Evolutionary conservation across 768 basidiomycete species (phyloP).

Genomic region (Krasilnikovozyma curviuscula): DNA sequence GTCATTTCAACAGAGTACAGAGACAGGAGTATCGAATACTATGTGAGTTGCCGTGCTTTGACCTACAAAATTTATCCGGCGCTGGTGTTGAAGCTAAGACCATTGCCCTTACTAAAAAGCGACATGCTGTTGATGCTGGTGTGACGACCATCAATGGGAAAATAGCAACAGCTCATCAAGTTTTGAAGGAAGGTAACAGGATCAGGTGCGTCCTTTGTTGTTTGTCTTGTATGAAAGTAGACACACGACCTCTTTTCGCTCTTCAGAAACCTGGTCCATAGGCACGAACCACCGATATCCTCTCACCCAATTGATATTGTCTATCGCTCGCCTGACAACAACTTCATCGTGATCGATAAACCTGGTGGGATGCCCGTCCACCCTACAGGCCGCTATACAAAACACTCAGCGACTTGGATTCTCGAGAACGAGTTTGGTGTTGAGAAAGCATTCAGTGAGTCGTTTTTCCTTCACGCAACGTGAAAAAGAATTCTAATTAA

Average conservation of each 20-base stretch:
- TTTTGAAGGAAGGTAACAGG: constrained; percentile 69
- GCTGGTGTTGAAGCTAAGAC: neutral
- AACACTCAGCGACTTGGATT: constrained; percentile 72
- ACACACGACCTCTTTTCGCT: no score
- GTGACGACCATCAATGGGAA: constrained; percentile 91
- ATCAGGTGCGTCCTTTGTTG: constrained; percentile 45
- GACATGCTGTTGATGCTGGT: constrained; percentile 65
- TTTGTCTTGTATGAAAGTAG: neutral
- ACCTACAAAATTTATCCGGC: neutral
- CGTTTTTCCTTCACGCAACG: neutral
- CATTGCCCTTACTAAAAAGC: constrained; percentile 23
- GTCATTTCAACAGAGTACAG: constrained; percentile 86
- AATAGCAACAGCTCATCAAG: constrained; percentile 54
- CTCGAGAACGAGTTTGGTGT: constrained; percentile 66
- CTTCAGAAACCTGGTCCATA: constrained; percentile 66
- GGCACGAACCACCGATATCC: constrained; percentile 93
- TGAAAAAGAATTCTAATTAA: neutral
- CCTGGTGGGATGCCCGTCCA: constrained; percentile 92
- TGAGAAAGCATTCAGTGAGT: constrained; percentile 63
- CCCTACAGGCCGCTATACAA: constrained; percentile 71
- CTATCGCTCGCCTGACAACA: constrained; percentile 52
- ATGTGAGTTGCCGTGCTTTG: constrained; percentile 39
- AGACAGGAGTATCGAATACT: constrained; percentile 85
- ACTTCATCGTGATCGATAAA: constrained; percentile 86
- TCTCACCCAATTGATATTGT: constrained; percentile 62